Evolutionary conservation across 1,284 basidiomycete species (phyloP), one percentile per base, ranked within the genome.

Genomic region (Trichosporon sp.): DNA sequence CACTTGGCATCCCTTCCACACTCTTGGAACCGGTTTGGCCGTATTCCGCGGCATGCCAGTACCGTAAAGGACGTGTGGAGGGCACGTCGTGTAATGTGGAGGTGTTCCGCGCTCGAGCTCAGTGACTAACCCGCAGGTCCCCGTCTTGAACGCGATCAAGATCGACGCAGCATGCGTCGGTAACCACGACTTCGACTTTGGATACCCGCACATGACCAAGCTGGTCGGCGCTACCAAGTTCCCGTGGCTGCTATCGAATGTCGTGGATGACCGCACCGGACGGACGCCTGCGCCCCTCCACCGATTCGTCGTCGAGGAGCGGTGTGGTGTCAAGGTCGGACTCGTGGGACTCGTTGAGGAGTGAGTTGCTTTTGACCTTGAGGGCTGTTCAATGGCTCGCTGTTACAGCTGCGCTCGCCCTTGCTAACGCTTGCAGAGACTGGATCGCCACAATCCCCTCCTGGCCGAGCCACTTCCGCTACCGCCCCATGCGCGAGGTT

Each of bases 371-470:
- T n/a, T 4, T 4, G 16, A 4, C 10, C n/a, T n/a, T 46, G 16
- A 26, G 26, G 2, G 26, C 26, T 5, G n/a, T 12, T 14, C 19
- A 37, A 64, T 16, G n/a, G 12, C 10, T 12, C 38, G 26, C 26
- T 40, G 14, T 11, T 11, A 11, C 14, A 14, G 43, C 16, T n/a
- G 7, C 38, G 38, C 3, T 14, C 43, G 26, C 26, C 26, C 26
- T 40, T 10, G 59, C 65, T 67, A 64, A 68, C 40, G 4, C 40
- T 37, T n/a, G 2, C 70, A 89, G 91, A 78, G 91, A 92, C 79
- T 96, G 93, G 93, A 94, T 94, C 69, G 88, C 88, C 4, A 94
- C 93, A 0, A 91, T 96, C 2, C 87, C 92, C 0, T 89, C 91
- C 1, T 95, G 92, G 91, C 93, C 92, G 0, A 74, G 88, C 2